Conservation (phyloP, 1,284 basidiomycete species). For the Quambalaria eucalypti region DNA sequence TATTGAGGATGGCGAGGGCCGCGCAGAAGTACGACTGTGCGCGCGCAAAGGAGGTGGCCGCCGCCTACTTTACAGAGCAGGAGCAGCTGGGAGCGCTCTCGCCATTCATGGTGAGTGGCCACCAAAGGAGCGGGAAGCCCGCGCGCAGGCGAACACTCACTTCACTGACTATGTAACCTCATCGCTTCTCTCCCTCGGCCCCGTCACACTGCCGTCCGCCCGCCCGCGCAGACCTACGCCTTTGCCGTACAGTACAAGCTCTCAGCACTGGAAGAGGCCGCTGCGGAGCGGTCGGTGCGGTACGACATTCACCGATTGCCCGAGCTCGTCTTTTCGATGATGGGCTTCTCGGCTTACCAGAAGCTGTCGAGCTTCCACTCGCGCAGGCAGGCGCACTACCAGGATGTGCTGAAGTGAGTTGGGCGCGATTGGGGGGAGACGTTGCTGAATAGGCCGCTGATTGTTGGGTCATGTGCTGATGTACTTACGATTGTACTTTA, state of each 20-base stretch:
- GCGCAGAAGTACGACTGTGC: constrained; percentile 10
- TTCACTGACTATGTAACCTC: neutral
- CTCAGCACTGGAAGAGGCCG: constrained; percentile 7
- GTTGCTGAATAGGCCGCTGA: too few species aligned
- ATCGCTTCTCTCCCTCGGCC: neutral
- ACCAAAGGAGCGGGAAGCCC: neutral
- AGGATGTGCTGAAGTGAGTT: constrained; percentile 6
- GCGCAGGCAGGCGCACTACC: constrained; percentile 4
- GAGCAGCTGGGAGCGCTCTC: constrained; percentile 8
- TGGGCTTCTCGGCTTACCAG: constrained; percentile 5
- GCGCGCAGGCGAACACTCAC: too few species aligned
- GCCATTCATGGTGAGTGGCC: constrained; percentile 12
- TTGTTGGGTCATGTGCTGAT: too few species aligned
- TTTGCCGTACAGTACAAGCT: neutral
- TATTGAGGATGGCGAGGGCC: constrained; percentile 5
- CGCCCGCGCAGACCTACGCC: too few species aligned
- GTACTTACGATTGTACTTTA: too few species aligned
- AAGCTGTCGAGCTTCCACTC: constrained; percentile 4
- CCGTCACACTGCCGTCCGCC: too few species aligned
- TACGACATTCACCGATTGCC: constrained; percentile 9
- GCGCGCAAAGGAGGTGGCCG: constrained; percentile 9
- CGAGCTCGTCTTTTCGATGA: constrained; percentile 5
- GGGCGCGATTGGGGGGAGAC: too few species aligned
- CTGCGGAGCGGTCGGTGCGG: constrained; percentile 7
- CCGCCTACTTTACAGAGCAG: constrained; percentile 9